Evolutionary conservation across 1,139 yeast species (phyloP).

Genomic region (Meyerozyma sp.): DNA sequence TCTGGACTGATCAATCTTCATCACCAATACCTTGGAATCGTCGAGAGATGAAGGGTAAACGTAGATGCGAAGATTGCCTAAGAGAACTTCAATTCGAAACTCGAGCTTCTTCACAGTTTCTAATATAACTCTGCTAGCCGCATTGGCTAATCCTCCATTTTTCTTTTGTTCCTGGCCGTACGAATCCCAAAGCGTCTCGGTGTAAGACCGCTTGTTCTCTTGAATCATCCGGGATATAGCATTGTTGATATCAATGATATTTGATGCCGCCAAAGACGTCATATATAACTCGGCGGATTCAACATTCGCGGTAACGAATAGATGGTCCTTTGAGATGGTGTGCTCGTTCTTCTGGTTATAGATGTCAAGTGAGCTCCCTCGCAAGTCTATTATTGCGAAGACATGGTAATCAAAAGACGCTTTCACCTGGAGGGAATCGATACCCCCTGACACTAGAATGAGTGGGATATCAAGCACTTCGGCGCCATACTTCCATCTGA

Average conservation of each 20-base stretch:
- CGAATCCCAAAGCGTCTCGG: conserved; percentile 64
- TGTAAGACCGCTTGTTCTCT: conserved; percentile 68
- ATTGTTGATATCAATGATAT: conserved; percentile 69
- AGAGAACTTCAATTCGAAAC: conserved; percentile 48
- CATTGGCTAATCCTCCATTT: conserved; percentile 5
- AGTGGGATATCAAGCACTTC: conserved; percentile 57
- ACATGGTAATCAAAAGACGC: conserved; percentile 80
- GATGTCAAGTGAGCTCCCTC: conserved; percentile 48
- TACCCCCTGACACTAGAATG: conserved; percentile 55
- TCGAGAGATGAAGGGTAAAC: conserved; percentile 73
- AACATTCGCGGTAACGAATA: conserved; percentile 54
- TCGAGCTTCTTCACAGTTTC: conserved; percentile 39
- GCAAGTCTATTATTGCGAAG: conserved; percentile 58
- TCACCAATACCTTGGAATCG: conserved; percentile 68
- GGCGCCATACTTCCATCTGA: conserved; percentile 57
- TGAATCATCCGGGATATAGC: conserved; percentile 67
- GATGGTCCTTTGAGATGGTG: conserved; percentile 49
- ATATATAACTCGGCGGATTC: conserved; percentile 56
- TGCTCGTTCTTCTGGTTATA: conserved; percentile 60
- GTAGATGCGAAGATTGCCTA: conserved; percentile 54
- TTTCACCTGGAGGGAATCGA: conserved; percentile 53
- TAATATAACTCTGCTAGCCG: conserved; percentile 25
- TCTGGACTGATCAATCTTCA: conserved; percentile 52
- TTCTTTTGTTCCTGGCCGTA: conserved; percentile 8
- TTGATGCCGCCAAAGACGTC: conserved; percentile 84